phyloP scores from a whole-genome alignment of 768 basidiomycete genomes.

The Boletellus sp. region DNA sequence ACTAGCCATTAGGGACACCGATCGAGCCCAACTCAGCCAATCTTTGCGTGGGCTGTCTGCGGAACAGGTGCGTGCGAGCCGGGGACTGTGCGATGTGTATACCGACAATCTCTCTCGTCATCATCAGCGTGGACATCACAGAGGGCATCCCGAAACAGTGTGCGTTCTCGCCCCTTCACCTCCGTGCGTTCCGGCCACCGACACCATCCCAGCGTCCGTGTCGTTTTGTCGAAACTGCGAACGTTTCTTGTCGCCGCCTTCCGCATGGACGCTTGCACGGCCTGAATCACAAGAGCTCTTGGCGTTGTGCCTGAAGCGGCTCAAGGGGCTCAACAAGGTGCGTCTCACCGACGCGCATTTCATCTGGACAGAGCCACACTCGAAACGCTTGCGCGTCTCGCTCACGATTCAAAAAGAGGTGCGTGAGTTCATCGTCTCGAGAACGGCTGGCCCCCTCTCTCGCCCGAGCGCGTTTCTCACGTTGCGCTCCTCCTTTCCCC shows the following conservation, averaged over 20 bases:
- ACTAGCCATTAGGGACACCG: constrained; percentile 55
- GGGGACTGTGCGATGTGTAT: background rate
- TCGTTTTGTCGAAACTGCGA: constrained; percentile 96
- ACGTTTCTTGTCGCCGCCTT: constrained; percentile 88
- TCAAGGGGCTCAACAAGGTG: constrained; percentile 91
- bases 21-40: constrained; percentile 93
- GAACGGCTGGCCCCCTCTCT: too few relatives aligned
- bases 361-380: constrained; percentile 99
- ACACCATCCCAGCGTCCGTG: constrained; percentile 59
- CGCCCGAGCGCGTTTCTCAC: background rate
- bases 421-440: constrained; percentile 15
- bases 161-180: constrained; percentile 26
- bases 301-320: constrained; percentile 90
- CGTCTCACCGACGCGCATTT: constrained; percentile 97
- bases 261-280: constrained; percentile 78
- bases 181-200: background rate
- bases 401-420: constrained; percentile 99
- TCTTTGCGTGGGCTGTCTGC: constrained; percentile 81
- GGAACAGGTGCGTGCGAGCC: constrained; percentile 65
- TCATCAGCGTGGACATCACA: constrained; percentile 83
- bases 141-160: constrained; percentile 97
- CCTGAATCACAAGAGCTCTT: constrained; percentile 93
- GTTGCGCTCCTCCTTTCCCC: background rate
- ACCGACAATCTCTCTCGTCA: background rate
- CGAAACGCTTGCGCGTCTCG: constrained; percentile 86